Base-by-base conservation (phyloP, 768 basidiomycete genomes). In the Coprinopsis sp. region DNA sequence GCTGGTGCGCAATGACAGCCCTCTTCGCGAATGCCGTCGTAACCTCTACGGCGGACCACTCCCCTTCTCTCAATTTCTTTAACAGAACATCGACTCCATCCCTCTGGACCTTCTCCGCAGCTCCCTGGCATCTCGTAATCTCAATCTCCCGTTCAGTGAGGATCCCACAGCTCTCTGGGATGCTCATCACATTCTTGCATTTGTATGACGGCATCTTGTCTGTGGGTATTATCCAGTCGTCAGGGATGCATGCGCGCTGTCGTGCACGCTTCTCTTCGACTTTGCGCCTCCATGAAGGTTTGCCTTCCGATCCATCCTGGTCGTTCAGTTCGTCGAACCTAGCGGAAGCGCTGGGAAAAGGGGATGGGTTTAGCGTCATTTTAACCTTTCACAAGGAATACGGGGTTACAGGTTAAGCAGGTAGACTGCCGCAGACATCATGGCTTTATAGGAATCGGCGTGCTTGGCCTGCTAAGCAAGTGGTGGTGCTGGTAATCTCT, bases 1-100 rank as follows among this genome's bases (percentile, higher is more conserved):
- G 59, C 54, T 90, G 87, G 37, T 92, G 88, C 3, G 88, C 88
- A 34, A 92, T 62, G 34, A 87, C 74, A 0, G 90, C 90, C 33
- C 87, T 69, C 62, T 90, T 90, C 54, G 75, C 80, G 64, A 83
- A 91, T 0, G 88, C 85, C 0, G 68, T 79, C 0, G 82, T 84
- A 2, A 89, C 86, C 13, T 79, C 76, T 1, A 86, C 76, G 2
- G 84, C 68, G 0, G 83, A 72, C 81, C 81, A 87, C 36, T 66
- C 60, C 2, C 71, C 72, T 1, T 54, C 63, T 12, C 76, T 77
- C 12, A 91, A 64, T 27, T 74, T 82, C 22, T 64, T 49, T 24
- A 89, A 65, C 3, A 90, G 61, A 6, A 60, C 54, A 12, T 69
- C 64, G 4, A 77, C 65, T 4, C 66, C 48, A 0, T 73, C 63